Percentiles rank a stretch among this genome's conserved stretches.
Evolutionary conservation across 306 rosid species (phyloP).

Genomic region (Coriaria nepalensis): DNA sequence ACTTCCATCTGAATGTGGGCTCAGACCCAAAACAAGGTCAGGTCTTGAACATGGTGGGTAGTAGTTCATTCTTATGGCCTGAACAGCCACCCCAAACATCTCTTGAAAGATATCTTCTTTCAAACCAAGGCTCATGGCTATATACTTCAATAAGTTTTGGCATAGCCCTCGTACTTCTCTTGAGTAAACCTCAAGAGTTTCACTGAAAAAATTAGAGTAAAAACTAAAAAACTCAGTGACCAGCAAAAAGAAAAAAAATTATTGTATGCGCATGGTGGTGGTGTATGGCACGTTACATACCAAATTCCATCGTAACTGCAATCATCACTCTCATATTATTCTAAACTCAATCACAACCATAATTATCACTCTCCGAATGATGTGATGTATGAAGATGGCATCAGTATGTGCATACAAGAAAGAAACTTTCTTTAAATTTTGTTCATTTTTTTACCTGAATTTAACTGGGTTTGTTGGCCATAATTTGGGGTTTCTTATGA

Average conservation of each 20-base stretch:
- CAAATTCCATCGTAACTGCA: no score
- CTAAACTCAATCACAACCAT: no score
- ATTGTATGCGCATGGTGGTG: no score
- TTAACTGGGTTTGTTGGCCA: conserved; percentile 72
- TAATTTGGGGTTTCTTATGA: conserved; percentile 45
- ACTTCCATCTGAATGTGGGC: conserved; percentile 99
- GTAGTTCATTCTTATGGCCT: conserved; percentile 92
- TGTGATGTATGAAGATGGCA: no score
- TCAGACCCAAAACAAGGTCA: conserved; percentile 91
- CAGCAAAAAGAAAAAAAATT: not conserved
- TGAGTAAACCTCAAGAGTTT: conserved; percentile 67
- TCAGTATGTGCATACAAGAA: no score
- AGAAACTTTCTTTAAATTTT: no score
- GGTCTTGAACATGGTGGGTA: conserved; percentile 95
- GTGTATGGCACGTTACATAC: no score
- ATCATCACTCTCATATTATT: no score
- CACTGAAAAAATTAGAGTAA: conserved; percentile 46
- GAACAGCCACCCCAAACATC: conserved; percentile 78
- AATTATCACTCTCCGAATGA: no score
- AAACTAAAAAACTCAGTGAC: not conserved
- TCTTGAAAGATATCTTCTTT: conserved; percentile 38
- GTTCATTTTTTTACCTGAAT: conserved; percentile 38
- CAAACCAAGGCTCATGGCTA: conserved; percentile 58
- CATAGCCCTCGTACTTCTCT: conserved; percentile 51
- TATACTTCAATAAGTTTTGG: conserved; percentile 39